Evolutionary conservation across 805 yeast genomes (phyloP), one percentile per base, ranked within the genome.

Genomic region (Brettanomyces naardenensis): DNA sequence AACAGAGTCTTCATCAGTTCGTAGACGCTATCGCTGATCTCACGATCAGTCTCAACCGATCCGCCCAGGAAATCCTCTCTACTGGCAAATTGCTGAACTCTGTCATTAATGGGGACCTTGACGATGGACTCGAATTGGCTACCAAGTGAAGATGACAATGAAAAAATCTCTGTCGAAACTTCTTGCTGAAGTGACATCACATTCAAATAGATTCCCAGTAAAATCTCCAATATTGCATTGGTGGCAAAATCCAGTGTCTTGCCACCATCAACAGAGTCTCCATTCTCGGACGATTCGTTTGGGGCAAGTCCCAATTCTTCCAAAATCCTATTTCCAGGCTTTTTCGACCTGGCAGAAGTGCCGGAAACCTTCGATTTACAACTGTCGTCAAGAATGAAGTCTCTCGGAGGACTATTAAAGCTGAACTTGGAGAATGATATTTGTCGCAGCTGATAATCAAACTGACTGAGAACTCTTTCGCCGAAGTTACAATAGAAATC

Each of bases 91-190:
- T 33, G 33, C 4, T 36, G 23, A 6, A 55, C 42, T 31, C 64
- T 52, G 9, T 19, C 17, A n/a, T 41, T 37, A 10, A 54, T 43
- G 6, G 58, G 51, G 30, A 49, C 42, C 26, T 64, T 64, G 33
- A 78, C 57, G 42, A 58, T 66, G 10, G 65, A 65, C 19, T 61
- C 62, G 39, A 78, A 71, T 6, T 52, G 42, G 13, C 19, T 19
- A 13, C 21, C 33, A 14, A 47, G 48, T 3, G 52, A 55, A 7
- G 52, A 44, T 1, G 77, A 67, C 36, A 48, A 64, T 68, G 58
- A 73, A 69, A 48, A 56, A 7, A 77, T 61, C 7, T 52, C 55
- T 19, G 62, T 64, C 4, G 71, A 44, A 29, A 74, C 66, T 43
- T 68, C 69, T 48, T 75, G 80, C 41, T 74, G 75, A n/a, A 59